Evolutionary conservation across 768 basidiomycete species (phyloP), one percentile per base, ranked within the genome.

Genomic region (Leccinellum albellum): DNA sequence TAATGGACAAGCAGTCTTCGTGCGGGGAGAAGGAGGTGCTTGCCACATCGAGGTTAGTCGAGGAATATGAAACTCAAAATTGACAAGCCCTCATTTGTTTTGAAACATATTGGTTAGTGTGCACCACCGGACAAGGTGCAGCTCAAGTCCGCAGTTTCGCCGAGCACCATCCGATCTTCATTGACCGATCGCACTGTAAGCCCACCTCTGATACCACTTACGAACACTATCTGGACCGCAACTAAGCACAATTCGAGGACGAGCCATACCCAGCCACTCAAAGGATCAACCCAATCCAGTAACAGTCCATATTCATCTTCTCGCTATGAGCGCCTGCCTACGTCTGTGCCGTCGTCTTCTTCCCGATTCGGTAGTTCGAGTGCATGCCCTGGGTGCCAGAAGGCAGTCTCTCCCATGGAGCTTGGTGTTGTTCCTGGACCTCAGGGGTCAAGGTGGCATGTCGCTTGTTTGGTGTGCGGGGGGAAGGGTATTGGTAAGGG

Each of bases 371-470:
- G 73, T 28, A 69, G 70, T 54, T 75, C 74, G 6, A 78, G 80
- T 56, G n/a, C 65, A 26, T 94, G 91, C 64, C 89, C 90, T 10
- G 90, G 88, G 24, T 94, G 91, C 69, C 77, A 76, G 52, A 84
- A 81, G 63, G 66, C 82, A 0, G 91, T 93, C 13, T 89, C 88
- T 15, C 82, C 82, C 1, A 92, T 94, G 90, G 91, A 93, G 65
- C 78, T 82, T 56, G 91, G 91, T 9, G 90, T 93, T 29, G 87
- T 94, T 37, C 86, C 89, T 26, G 91, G 91, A 5, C 91, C 91
- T 23, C 86, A 89, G 58, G 88, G 88, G 33, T 85, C 86, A 31
- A 81, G 82, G 60, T 94, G 91, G 91, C 91, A 94, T 69, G 76
- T 80, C 7, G 66, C 78, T 37, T 94, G 91, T 70, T 78, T 94